A percentile compares a stretch with the other conserved stretches of the same genome.
phyloP scores from a whole-genome alignment of 371 early-diverging fungal species.

The Blyttiomyces sp. region DNA sequence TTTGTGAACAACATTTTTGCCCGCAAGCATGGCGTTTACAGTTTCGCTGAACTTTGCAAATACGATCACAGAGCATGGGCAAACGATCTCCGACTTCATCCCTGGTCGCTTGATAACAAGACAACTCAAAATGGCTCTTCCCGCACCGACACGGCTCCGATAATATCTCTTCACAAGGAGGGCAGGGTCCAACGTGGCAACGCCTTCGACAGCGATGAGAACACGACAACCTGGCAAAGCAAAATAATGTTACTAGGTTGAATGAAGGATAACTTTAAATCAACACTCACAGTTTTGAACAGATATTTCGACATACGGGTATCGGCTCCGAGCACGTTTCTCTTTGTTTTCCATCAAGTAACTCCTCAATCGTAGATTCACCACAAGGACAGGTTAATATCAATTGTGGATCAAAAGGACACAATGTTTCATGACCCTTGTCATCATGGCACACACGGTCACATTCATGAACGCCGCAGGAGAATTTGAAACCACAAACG shows the following conservation, averaged over 20 bases:
- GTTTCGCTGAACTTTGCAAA: constrained; percentile 24
- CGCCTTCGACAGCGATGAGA: constrained; percentile 18
- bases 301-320: constrained; percentile 68
- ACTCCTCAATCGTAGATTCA: constrained; percentile 31
- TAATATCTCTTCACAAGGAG: constrained; percentile 24
- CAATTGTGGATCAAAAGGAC: constrained; percentile 67
- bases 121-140: constrained; percentile 2
- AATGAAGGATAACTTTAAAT: neutral
- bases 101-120: neutral
- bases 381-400: constrained; percentile 84
- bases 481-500: constrained; percentile 33
- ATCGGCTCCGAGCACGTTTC: constrained; percentile 71
- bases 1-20: constrained; percentile 33
- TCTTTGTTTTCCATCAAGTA: constrained; percentile 36
- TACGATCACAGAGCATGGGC: constrained; percentile 27
- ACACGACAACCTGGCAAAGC: constrained; percentile 9
- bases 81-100: constrained; percentile 15
- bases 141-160: constrained; percentile 33
- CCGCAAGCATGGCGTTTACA: constrained; percentile 43
- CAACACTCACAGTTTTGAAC: constrained; percentile 50
- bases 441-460: constrained; percentile 68
- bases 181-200: constrained; percentile 22
- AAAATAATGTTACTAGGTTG: neutral
- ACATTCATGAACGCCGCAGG: constrained; percentile 79
- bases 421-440: constrained; percentile 47